Percentiles rank a stretch among this genome's conserved stretches.
phyloP scores from a whole-genome alignment of 169 alveolate species.

The Eimeria necatrix region DNA sequence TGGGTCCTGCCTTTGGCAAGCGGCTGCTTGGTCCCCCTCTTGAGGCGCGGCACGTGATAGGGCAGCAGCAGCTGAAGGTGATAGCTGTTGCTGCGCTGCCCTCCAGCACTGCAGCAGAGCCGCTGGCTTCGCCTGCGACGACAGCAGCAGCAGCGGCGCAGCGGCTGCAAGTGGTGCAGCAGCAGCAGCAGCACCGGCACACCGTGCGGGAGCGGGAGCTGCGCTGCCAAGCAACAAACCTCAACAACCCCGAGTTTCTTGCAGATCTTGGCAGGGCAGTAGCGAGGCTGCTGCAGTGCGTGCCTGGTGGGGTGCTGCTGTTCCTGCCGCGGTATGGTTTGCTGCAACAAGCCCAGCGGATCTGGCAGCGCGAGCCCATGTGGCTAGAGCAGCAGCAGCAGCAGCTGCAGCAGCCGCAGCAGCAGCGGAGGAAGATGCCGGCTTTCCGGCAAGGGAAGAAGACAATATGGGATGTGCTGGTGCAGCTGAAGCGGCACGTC shows the following conservation, averaged over 20 bases:
- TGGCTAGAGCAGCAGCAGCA: slow-evolving; percentile 49
- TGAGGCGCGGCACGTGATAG: slow-evolving; percentile 30
- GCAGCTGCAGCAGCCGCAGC: slow-evolving; percentile 67
- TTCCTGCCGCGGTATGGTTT: slow-evolving; percentile 51
- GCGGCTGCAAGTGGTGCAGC: neutral
- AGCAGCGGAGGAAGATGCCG: slow-evolving; percentile 11
- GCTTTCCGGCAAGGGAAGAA: neutral
- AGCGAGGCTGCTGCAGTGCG: slow-evolving; percentile 21
- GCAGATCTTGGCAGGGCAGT: slow-evolving; percentile 54
- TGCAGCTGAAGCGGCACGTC: neutral
- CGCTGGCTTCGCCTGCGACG: neutral
- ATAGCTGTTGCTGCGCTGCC: slow-evolving; percentile 13
- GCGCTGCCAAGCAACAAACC: slow-evolving; percentile 3
- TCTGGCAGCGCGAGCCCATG: slow-evolving; percentile 60
- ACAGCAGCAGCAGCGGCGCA: slow-evolving; percentile 57
- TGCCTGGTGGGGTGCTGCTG: slow-evolving; percentile 55
- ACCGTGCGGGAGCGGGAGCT: neutral
- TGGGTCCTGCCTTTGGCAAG: neutral
- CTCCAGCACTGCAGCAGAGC: neutral
- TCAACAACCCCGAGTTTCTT: neutral
- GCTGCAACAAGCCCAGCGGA: slow-evolving; percentile 58
- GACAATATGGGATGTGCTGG: slow-evolving; percentile 16
- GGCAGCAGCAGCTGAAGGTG: slow-evolving; percentile 46
- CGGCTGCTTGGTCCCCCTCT: slow-evolving; percentile 2
- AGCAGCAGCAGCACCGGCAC: slow-evolving; percentile 58